These are phyloP conservation scores for Amauroascus verrucosus DNA, from an alignment of 2,329 filamentous ascomycete genomes.

Conservation along the genomic window DNA sequence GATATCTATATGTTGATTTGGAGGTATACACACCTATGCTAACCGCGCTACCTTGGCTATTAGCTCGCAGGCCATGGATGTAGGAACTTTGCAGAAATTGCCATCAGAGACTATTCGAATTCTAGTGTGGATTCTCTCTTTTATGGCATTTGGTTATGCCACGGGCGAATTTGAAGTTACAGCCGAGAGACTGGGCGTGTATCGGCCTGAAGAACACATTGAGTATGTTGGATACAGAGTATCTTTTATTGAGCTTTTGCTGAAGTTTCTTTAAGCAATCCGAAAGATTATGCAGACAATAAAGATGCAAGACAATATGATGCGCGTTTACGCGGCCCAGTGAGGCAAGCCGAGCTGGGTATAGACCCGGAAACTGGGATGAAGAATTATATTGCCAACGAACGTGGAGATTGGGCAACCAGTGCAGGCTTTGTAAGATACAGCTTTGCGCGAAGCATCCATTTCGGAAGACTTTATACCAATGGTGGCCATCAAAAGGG, in stretches of 20 bases:
- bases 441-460: conserved; percentile 62
- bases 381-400: conserved; percentile 99
- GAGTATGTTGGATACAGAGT: conserved; percentile 27
- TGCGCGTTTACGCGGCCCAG: conserved; percentile 66
- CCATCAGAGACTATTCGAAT: conserved; percentile 69
- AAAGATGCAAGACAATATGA: conserved; percentile 70
- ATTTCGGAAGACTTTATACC: conserved; percentile 66
- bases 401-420: conserved; percentile 76
- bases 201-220: conserved; percentile 58
- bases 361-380: conserved; percentile 74
- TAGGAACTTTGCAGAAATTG: conserved; percentile 67
- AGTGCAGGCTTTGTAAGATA: conserved; percentile 74
- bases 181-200: conserved; percentile 66
- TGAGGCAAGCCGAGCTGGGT: conserved; percentile 59
- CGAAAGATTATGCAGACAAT: conserved; percentile 76
- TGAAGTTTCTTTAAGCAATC: conserved; percentile 43
- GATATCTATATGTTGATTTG: too few species aligned
- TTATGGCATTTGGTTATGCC: conserved; percentile 74
- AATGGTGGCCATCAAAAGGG: conserved; percentile 51
- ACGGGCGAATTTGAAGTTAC: conserved; percentile 79
- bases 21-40: too few species aligned
- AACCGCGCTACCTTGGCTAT: background rate
- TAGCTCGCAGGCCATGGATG: conserved; percentile 66
- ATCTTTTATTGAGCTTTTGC: background rate
- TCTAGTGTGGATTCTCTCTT: conserved; percentile 70